These are phyloP conservation scores for Sistotremastrum suecicum DNA, from an alignment of 768 basidiomycete species.

Conservation along the genomic window DNA sequence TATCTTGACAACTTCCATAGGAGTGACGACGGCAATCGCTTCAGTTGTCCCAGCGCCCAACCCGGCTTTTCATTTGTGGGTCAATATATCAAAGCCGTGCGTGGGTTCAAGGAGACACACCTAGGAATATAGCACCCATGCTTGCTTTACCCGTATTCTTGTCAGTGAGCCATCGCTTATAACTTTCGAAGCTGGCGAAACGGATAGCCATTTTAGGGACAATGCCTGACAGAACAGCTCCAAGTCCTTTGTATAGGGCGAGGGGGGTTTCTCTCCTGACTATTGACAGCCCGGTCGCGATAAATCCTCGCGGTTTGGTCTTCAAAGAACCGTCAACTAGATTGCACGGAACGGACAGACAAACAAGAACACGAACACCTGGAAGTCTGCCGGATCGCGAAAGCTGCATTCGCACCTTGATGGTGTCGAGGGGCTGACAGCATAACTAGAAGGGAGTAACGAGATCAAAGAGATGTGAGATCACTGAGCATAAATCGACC, in stretches of 20 bases:
- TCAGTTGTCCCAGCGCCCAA: slow-evolving; percentile 92
- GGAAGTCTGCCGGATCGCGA: slow-evolving; percentile 62
- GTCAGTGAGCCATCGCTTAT: slow-evolving; percentile 74
- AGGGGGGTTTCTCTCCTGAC: slow-evolving; percentile 84
- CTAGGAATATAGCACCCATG: slow-evolving; percentile 72
- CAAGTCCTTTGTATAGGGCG: slow-evolving; percentile 95
- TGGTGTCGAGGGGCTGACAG: slow-evolving; percentile 95
- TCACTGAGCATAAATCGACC: slow-evolving; percentile 13
- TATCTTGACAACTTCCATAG: slow-evolving; percentile 99
- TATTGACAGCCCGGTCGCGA: slow-evolving; percentile 83
- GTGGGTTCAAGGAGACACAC: slow-evolving; percentile 28
- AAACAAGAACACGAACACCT: slow-evolving; percentile 49
- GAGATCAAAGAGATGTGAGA: not conserved
- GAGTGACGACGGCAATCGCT: slow-evolving; percentile 87
- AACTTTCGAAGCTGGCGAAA: slow-evolving; percentile 94
- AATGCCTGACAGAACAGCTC: slow-evolving; percentile 91
- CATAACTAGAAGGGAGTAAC: slow-evolving; percentile 30
- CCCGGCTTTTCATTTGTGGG: slow-evolving; percentile 44
- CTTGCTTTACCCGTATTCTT: slow-evolving; percentile 65
- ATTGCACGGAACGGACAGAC: not conserved
- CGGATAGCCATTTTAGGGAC: slow-evolving; percentile 99
- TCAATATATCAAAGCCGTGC: slow-evolving; percentile 1
- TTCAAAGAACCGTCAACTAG: slow-evolving; percentile 16
- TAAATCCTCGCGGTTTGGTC: slow-evolving; percentile 86
- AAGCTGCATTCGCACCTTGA: slow-evolving; percentile 99